phyloP scores from a whole-genome alignment of 2,329 filamentous ascomycete species.

The Fusarium hainanense region DNA sequence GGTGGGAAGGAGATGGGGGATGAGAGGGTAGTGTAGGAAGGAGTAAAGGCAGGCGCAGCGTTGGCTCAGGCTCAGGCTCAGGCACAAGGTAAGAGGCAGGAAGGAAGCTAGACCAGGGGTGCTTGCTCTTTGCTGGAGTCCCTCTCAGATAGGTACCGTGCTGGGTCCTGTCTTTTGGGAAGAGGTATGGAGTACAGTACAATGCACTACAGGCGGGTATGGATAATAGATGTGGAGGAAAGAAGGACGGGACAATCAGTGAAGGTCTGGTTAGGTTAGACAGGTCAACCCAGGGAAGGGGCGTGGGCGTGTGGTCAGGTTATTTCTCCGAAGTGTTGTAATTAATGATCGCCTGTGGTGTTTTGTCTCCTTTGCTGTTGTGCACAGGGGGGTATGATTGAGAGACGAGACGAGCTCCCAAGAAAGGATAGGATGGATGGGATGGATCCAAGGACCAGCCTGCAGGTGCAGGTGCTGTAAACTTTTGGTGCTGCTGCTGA shows the following conservation, averaged over 20 bases:
- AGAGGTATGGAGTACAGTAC: not conserved
- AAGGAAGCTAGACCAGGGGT: conserved; percentile 32
- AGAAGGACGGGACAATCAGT: conserved; percentile 23
- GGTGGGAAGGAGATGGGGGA: conserved; percentile 28
- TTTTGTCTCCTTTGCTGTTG: conserved; percentile 23
- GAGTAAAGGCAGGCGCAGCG: conserved; percentile 28
- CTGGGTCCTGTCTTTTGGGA: conserved; percentile 20
- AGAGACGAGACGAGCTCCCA: not conserved
- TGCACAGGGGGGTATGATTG: conserved; percentile 20
- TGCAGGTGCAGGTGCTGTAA: not conserved
- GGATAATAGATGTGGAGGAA: not conserved
- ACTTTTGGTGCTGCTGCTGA: not conserved
- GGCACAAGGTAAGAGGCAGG: conserved; percentile 13
- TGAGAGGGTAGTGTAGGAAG: conserved; percentile 38
- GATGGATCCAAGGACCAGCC: not conserved
- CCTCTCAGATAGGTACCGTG: conserved; percentile 18
- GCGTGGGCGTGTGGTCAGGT: conserved; percentile 27
- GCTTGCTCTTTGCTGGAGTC: conserved; percentile 17
- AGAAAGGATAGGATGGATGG: not conserved
- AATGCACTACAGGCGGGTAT: not conserved
- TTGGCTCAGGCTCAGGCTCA: conserved; percentile 4
- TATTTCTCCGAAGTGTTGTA: conserved; percentile 41
- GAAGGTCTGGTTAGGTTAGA: conserved; percentile 4
- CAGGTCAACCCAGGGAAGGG: conserved; percentile 16
- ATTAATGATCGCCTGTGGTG: conserved; percentile 38